Evolutionary conservation across 2,329 filamentous ascomycete species (phyloP).

Genomic region (Xylariales sp.): DNA sequence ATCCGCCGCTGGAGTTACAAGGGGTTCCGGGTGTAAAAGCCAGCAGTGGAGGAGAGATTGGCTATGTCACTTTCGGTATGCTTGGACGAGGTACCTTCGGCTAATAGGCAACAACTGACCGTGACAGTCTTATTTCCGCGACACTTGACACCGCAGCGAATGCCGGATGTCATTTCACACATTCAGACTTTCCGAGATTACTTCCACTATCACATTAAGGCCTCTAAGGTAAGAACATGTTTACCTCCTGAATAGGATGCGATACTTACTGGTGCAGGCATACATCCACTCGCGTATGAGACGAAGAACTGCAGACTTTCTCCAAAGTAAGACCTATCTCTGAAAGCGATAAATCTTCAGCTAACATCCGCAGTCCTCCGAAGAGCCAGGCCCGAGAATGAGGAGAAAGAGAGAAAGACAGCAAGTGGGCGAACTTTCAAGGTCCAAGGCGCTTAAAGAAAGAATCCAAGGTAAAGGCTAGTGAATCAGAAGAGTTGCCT

Average conservation of each 20-base stretch:
- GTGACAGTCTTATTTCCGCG: conserved; percentile 94
- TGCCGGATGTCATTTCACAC: conserved; percentile 94
- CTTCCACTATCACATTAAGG: conserved; percentile 99
- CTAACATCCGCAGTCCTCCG: conserved; percentile 66
- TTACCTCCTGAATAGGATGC: too few species aligned
- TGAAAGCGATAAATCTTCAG: conserved; percentile 2
- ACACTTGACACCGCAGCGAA: conserved; percentile 83
- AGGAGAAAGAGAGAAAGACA: conserved; percentile 97
- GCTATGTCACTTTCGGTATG: conserved; percentile 96
- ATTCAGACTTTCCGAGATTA: conserved; percentile 99
- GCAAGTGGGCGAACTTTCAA: conserved; percentile 91
- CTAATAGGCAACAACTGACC: too few species aligned
- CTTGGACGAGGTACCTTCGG: conserved; percentile 5
- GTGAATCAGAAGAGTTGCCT: background rate
- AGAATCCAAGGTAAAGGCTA: background rate
- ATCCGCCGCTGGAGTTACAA: conserved; percentile 87
- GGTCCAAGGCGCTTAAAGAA: conserved; percentile 2
- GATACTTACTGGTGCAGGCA: conserved; percentile 48
- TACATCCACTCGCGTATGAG: conserved; percentile 99
- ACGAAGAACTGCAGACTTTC: conserved; percentile 93
- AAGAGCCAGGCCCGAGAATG: conserved; percentile 87
- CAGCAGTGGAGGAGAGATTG: conserved; percentile 76
- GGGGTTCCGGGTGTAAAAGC: conserved; percentile 77
- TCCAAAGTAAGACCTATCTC: conserved; percentile 69
- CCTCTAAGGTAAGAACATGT: conserved; percentile 74